Percentiles rank a stretch among this genome's conserved stretches.
phyloP scores from a whole-genome alignment of 257 asterid genomes.

The Marsdenia floribunda region DNA sequence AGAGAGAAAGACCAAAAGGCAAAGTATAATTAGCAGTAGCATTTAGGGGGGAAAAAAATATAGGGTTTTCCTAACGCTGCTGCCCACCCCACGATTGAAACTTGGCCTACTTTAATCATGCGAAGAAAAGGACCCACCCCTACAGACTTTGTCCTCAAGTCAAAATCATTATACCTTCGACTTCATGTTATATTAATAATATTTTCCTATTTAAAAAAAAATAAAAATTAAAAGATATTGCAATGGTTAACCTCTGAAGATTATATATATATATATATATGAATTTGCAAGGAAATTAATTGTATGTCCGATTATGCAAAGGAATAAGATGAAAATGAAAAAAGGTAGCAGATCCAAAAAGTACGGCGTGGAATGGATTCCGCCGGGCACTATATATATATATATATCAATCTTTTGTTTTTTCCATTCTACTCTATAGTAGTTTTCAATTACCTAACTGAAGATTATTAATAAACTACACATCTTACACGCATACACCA shows the following conservation, averaged over 20 bases:
- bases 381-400: constrained; percentile 3
- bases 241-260: too few species aligned
- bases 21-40: constrained; percentile 22
- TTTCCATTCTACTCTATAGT: constrained; percentile 4
- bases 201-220: not conserved
- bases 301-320: too few species aligned
- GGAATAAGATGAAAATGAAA: constrained; percentile 7
- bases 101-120: constrained; percentile 45
- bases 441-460: constrained; percentile 33
- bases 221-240: too few species aligned
- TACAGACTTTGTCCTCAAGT: constrained; percentile 53
- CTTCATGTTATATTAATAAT: constrained; percentile 12
- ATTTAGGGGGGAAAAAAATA: not conserved
- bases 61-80: not conserved
- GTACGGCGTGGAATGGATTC: constrained; percentile 30
- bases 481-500: constrained; percentile 7
- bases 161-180: constrained; percentile 60
- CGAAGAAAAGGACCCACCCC: constrained; percentile 34
- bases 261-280: too few species aligned
- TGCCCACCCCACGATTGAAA: constrained; percentile 40
- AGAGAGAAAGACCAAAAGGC: constrained; percentile 12
- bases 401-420: not conserved
- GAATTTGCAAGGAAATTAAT: too few species aligned
- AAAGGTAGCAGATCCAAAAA: constrained; percentile 31
- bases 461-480: not conserved